These are phyloP conservation scores for Marasmius sp. DNA, from an alignment of 1,284 basidiomycete genomes.

Conservation along the genomic window DNA sequence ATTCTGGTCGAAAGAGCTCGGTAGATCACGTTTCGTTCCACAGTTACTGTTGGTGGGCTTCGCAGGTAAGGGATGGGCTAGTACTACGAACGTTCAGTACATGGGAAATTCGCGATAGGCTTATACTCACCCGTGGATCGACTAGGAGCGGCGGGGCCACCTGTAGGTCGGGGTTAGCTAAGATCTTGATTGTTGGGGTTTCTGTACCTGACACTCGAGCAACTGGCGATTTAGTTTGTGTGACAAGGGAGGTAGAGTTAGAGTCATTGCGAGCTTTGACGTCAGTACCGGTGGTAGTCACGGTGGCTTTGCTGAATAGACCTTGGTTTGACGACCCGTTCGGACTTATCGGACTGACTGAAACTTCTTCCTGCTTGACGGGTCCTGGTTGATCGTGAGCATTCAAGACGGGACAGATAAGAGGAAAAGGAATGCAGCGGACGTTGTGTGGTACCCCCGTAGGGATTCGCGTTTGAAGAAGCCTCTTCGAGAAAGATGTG, in stretches of 20 bases:
- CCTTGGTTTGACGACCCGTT: not conserved
- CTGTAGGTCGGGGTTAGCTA: too few relatives aligned
- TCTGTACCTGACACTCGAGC: not conserved
- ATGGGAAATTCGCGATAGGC: not conserved
- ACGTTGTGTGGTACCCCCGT: too few relatives aligned
- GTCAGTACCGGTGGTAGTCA: not conserved
- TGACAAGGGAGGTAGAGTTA: not conserved
- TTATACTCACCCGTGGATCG: not conserved
- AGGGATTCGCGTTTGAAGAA: too few relatives aligned
- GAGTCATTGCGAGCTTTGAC: not conserved
- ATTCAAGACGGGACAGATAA: too few relatives aligned
- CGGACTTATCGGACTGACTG: not conserved
- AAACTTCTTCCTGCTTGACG: not conserved
- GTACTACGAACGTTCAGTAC: not conserved
- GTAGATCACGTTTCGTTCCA: constrained; percentile 36
- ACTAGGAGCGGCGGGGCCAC: not conserved
- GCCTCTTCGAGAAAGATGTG: too few relatives aligned
- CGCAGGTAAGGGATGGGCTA: constrained; percentile 23
- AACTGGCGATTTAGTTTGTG: not conserved
- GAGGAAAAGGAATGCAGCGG: too few relatives aligned
- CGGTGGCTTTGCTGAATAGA: not conserved
- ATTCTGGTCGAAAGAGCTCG: not conserved
- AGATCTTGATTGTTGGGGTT: not conserved
- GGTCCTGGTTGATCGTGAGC: too few relatives aligned
- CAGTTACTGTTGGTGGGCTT: constrained; percentile 17